These are phyloP conservation scores for Aspergillus ochraceoroseus DNA, from an alignment of 2,329 filamentous ascomycete species.

Conservation along the genomic window DNA sequence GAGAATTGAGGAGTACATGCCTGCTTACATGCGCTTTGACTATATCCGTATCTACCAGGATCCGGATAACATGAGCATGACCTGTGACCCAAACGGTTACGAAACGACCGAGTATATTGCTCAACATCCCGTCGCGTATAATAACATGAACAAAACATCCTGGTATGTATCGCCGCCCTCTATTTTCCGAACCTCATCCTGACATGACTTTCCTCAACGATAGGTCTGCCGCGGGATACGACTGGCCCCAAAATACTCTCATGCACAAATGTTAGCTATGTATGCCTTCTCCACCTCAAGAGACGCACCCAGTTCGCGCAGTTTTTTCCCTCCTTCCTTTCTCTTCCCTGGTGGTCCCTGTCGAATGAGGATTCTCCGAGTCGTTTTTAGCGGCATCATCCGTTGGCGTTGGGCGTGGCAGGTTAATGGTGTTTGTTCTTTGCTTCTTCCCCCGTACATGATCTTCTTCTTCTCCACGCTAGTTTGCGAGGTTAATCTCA, in stretches of 20 bases:
- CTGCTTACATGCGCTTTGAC: conserved; percentile 63
- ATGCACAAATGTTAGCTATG: conserved; percentile 48
- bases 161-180: conserved; percentile 52
- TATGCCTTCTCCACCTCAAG: not conserved
- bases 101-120: conserved; percentile 64
- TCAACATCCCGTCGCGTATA: conserved; percentile 57
- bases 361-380: conserved; percentile 1
- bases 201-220: not conserved
- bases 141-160: conserved; percentile 59
- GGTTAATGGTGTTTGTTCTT: no score
- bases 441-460: no score
- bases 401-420: conserved; percentile 19
- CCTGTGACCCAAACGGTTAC: conserved; percentile 64
- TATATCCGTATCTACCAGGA: conserved; percentile 68
- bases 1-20: conserved; percentile 53
- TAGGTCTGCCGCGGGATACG: conserved; percentile 49
- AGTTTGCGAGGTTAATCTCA: no score
- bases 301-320: no score
- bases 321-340: not conserved
- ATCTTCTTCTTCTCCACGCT: no score
- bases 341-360: not conserved
- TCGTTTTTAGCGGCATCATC: conserved; percentile 14
- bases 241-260: conserved; percentile 59
- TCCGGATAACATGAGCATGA: conserved; percentile 53
- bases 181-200: conserved; percentile 1